Evolutionary conservation across 2,329 filamentous ascomycete genomes (phyloP).

Genomic region (Daldinia sp.): DNA sequence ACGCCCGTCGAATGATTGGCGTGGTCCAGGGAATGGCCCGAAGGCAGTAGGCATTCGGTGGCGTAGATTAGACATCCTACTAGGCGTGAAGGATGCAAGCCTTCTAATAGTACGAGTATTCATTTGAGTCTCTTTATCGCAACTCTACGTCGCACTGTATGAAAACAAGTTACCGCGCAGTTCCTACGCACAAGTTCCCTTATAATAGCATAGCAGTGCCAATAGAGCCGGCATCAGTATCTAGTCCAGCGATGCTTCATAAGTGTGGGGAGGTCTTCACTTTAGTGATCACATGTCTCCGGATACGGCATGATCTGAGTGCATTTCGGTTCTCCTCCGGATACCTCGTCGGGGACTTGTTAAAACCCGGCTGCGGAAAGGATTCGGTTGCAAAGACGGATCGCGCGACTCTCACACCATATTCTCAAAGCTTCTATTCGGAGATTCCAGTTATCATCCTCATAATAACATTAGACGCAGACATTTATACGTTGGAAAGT

Average conservation of each 20-base stretch:
- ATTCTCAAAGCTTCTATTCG: neutral
- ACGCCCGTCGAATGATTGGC: constrained; percentile 23
- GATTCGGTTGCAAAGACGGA: constrained; percentile 5
- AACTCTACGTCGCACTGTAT: neutral
- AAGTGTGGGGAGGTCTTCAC: constrained; percentile 3
- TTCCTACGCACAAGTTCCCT: neutral
- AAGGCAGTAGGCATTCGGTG: constrained; percentile 26
- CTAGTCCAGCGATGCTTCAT: constrained; percentile 3
- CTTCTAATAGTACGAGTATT: constrained; percentile 1
- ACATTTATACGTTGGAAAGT: constrained; percentile 3
- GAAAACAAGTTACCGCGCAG: neutral
- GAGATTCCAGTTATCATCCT: neutral
- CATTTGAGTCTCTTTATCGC: constrained; percentile 1
- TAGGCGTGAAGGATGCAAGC: neutral
- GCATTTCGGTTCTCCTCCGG: constrained; percentile 15
- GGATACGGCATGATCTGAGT: constrained; percentile 3
- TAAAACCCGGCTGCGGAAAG: neutral
- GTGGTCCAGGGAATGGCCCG: constrained; percentile 26
- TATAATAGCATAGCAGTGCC: neutral
- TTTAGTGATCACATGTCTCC: constrained; percentile 2
- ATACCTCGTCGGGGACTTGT: neutral
- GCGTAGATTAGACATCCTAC: constrained; percentile 3
- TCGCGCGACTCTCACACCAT: constrained; percentile 3
- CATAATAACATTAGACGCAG: neutral
- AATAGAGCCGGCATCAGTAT: neutral